Conservation (phyloP, 768 basidiomycete genomes). For the Cubamyces sp. region DNA sequence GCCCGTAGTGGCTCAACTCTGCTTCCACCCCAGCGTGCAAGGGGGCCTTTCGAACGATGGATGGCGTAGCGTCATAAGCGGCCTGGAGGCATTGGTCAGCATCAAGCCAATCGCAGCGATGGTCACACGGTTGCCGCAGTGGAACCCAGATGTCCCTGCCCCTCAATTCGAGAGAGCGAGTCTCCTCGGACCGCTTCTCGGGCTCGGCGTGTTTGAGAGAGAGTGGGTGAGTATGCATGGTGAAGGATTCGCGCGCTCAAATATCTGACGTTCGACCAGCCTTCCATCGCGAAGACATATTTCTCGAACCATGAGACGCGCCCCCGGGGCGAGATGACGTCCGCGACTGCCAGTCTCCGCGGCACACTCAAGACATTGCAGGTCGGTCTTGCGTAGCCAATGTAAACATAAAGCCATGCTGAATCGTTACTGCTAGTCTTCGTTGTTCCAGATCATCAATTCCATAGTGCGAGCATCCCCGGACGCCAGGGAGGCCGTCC, state of each 20-base stretch:
- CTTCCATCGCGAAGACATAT: slow-evolving; percentile 73
- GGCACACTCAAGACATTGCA: slow-evolving; percentile 85
- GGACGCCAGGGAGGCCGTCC: slow-evolving; percentile 76
- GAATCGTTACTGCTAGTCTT: slow-evolving; percentile 42
- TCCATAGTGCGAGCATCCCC: slow-evolving; percentile 83
- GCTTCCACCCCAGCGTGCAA: slow-evolving; percentile 67
- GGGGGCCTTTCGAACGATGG: slow-evolving; percentile 77
- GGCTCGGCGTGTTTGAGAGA: slow-evolving; percentile 83
- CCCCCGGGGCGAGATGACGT: slow-evolving; percentile 72
- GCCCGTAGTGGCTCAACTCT: slow-evolving; percentile 63
- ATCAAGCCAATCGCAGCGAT: slow-evolving; percentile 83
- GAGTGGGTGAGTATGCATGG: slow-evolving; percentile 71
- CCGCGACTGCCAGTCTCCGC: slow-evolving; percentile 84
- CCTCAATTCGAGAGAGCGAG: slow-evolving; percentile 65
- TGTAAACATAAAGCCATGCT: neutral
- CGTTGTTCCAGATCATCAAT: slow-evolving; percentile 89
- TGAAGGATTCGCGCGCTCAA: neutral
- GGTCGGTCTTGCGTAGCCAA: slow-evolving; percentile 42
- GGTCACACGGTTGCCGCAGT: slow-evolving; percentile 75
- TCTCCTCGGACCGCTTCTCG: slow-evolving; percentile 82
- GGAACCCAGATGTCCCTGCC: slow-evolving; percentile 70
- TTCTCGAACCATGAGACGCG: slow-evolving; percentile 87
- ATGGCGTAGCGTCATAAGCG: slow-evolving; percentile 88
- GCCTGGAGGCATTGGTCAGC: slow-evolving; percentile 77
- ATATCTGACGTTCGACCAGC: slow-evolving; percentile 49